phyloP scores from a whole-genome alignment of 169 alveolate genomes.

The Plasmodium berghei region DNA sequence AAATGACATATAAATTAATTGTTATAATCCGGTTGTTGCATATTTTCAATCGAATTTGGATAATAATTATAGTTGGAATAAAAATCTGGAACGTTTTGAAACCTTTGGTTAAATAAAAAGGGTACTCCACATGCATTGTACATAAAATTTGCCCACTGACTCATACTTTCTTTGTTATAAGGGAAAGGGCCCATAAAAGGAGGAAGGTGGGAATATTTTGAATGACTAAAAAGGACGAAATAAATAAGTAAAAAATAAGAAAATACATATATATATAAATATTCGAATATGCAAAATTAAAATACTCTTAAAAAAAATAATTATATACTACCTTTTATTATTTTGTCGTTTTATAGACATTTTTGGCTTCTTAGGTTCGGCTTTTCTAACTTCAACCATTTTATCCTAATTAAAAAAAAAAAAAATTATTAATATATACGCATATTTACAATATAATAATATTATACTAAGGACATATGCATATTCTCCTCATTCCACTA shows the following conservation, averaged over 20 bases:
- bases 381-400: slow-evolving; percentile 72
- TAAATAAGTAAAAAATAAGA: neutral
- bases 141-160: slow-evolving; percentile 71
- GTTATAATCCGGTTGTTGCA: slow-evolving; percentile 51
- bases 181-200: slow-evolving; percentile 72
- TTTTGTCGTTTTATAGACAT: slow-evolving; percentile 64
- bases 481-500: neutral
- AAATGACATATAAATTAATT: slow-evolving; percentile 14
- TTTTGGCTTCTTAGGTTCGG: slow-evolving; percentile 59
- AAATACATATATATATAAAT: neutral
- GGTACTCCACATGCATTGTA: slow-evolving; percentile 66
- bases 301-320: slow-evolving; percentile 2
- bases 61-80: slow-evolving; percentile 52
- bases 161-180: slow-evolving; percentile 62
- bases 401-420: slow-evolving; percentile 23
- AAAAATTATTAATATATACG: neutral
- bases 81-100: slow-evolving; percentile 69
- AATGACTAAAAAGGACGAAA: slow-evolving; percentile 15
- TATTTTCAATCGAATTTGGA: slow-evolving; percentile 52
- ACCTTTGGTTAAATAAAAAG: slow-evolving; percentile 58
- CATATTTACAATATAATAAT: neutral
- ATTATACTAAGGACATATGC: neutral
- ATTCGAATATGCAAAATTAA: neutral
- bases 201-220: slow-evolving; percentile 36
- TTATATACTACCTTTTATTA: slow-evolving; percentile 30